Base-by-base conservation (phyloP, 2,329 filamentous ascomycete genomes). In the Phialemoniopsis sp. region DNA sequence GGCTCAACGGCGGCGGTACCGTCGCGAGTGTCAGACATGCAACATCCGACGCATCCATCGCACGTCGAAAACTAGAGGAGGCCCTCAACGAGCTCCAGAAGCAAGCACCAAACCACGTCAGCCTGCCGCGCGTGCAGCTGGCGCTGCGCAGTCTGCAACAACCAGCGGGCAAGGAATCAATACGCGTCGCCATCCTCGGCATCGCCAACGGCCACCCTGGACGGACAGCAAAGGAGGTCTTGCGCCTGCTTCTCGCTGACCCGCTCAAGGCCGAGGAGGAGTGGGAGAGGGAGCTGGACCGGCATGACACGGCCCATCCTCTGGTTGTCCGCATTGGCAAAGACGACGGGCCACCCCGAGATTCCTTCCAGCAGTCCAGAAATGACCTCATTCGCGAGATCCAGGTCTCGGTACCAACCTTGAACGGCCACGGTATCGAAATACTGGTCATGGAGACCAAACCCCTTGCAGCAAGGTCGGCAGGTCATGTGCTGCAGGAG, bases 161-260 rank as follows among this genome's bases (percentile, higher is more conserved):
- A 52, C 53, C 58, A 2, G 61, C 74, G 0, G 80, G 80, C 4
- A 55, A 69, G 29, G 80, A 83, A 55, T 68, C 73, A 3, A 68
- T 82, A 26, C 68, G 79, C 14, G 65, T 84, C 41, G 79, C 78
- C 13, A 64, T 84, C 34, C 56, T 82, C 8, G 73, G 71, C 9
- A 54, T 80, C 19, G 56, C 53, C 13, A 54, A 60, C 34, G 63
- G 58, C 32, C 53, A 57, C 12, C 59, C 68, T 1, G 60, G 62
- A 36, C 55, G 59, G 14, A 74, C 73, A 12, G 82, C 83, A 4
- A 79, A 78, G 54, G 70, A 73, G 43, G 68, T 96, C 8, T 72
- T 89, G 34, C 76, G 81, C 32, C 66, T 90, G 29, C 62, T 89
- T 12, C 66, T 89, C 2, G 82, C 83, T 3, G 86, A 90, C 58